phyloP scores from a whole-genome alignment of 1,139 yeast genomes.

The Blastobotrys proliferans region DNA sequence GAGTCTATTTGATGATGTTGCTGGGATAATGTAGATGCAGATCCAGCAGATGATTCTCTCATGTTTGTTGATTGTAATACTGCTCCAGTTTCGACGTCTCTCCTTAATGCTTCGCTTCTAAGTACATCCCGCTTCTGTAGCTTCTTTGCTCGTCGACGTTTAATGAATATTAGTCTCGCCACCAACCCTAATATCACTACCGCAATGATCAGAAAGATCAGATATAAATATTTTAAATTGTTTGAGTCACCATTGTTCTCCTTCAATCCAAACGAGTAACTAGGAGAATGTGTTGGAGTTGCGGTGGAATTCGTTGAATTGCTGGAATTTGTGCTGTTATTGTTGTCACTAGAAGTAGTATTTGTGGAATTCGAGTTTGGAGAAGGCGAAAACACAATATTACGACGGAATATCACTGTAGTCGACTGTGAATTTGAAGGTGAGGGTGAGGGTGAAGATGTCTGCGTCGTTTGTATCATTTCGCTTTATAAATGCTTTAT shows the following conservation, averaged over 20 bases:
- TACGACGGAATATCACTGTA: constrained; percentile 2
- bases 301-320: constrained; percentile 3
- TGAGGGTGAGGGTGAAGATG: no score
- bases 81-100: constrained; percentile 24
- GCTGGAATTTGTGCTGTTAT: neutral
- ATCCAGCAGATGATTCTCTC: no score
- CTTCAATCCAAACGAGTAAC: constrained; percentile 14
- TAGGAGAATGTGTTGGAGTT: constrained; percentile 11
- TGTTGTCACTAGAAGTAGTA: neutral
- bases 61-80: constrained; percentile 3
- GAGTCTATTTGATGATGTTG: no score
- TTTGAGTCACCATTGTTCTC: constrained; percentile 12
- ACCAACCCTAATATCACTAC: constrained; percentile 26
- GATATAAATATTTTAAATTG: constrained; percentile 25
- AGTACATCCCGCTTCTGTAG: constrained; percentile 20
- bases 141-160: constrained; percentile 23
- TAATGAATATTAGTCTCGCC: constrained; percentile 22
- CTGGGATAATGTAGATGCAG: no score
- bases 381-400: constrained; percentile 10
- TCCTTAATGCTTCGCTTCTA: constrained; percentile 27
- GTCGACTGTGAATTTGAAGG: no score
- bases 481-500: neutral
- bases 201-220: constrained; percentile 27
- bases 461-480: constrained; percentile 6
- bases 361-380: neutral